Evolutionary conservation across 2,329 filamentous ascomycete genomes (phyloP).

Genomic region (Ophiostoma quercus): DNA sequence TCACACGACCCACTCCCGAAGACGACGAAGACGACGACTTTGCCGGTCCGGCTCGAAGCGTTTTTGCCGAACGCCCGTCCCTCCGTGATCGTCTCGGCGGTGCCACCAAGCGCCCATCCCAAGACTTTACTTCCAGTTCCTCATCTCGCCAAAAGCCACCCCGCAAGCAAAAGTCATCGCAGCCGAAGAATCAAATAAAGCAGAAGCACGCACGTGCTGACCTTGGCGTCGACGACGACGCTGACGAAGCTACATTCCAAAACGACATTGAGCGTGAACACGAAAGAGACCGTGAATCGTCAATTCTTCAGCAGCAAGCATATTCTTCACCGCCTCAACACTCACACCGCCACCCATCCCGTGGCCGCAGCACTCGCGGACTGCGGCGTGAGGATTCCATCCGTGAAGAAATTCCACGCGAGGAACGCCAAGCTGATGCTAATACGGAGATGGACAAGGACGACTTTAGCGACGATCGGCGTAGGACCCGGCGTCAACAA

Average conservation of each 20-base stretch:
- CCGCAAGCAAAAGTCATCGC: conserved; percentile 4
- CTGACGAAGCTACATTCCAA: not conserved
- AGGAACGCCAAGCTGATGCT: conserved; percentile 20
- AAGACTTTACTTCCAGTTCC: conserved; percentile 17
- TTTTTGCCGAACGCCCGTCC: conserved; percentile 21
- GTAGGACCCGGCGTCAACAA: conserved; percentile 17
- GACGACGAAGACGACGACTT: conserved; percentile 31
- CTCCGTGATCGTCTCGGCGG: conserved; percentile 25
- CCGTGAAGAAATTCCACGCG: conserved; percentile 19
- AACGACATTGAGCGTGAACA: conserved; percentile 11
- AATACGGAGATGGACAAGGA: conserved; percentile 21
- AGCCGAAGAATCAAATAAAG: conserved; percentile 6
- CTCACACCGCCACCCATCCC: conserved; percentile 14
- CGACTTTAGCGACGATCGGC: conserved; percentile 20
- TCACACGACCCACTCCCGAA: conserved; percentile 35
- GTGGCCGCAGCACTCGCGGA: conserved; percentile 21
- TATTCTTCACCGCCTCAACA: conserved; percentile 12
- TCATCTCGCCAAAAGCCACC: not conserved
- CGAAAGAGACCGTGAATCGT: conserved; percentile 6
- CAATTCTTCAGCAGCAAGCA: not conserved
- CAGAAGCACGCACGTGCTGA: conserved; percentile 1
- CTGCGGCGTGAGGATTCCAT: conserved; percentile 22
- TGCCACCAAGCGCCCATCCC: conserved; percentile 16
- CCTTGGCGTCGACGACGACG: conserved; percentile 1
- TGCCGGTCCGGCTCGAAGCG: conserved; percentile 26